Base-by-base conservation (phyloP, 306 rosid species). In the Carpinus viminea region DNA sequence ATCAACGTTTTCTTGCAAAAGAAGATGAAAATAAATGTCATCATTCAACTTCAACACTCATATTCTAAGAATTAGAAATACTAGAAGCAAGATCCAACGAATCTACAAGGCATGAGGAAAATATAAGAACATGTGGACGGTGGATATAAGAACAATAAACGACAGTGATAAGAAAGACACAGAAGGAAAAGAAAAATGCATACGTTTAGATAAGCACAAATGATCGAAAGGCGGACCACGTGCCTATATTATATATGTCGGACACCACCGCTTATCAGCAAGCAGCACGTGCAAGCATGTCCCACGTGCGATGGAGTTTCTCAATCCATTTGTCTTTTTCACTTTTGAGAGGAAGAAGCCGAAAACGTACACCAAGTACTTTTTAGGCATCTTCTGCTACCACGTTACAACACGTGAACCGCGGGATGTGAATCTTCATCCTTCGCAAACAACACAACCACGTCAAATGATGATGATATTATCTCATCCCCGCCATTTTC, bases 381-480 rank as follows among this genome's bases (percentile, higher is more conserved):
- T 73, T 54, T 64, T 10, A 17, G 15, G 20, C 6, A 4, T 11
- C 28, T 4, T 51, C 60, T 21, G 68, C 50, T 31, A 64, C 88
- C 86, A 85, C 86, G 88, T 78, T 75, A 26, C 9, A 12, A 45
- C 46, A 71, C 71, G 70, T 69, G 64, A 70, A 55, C 60, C 26
- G 0, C 3, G 12, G 20, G 60, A 18, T 17, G 79, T 79, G 79
- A 78, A 64, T 50, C 48, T 74, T 68, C 3, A 48, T 20, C 78
- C 68, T 65, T 18, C 34, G 61, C 15, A 8, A 8, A 12, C 7
- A 31, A n/a, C 20, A 48, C 81, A 38, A 38, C 81, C 76, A 24
- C 78, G 48, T 69, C 31, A 74, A 57, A 38, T 31, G 34, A 31
- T 31, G 34, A 31, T 31, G 34, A 31, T 52, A 2, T 73, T 62